These are phyloP conservation scores for Arthromyces matolae DNA, from an alignment of 768 basidiomycete species.

Conservation along the genomic window DNA sequence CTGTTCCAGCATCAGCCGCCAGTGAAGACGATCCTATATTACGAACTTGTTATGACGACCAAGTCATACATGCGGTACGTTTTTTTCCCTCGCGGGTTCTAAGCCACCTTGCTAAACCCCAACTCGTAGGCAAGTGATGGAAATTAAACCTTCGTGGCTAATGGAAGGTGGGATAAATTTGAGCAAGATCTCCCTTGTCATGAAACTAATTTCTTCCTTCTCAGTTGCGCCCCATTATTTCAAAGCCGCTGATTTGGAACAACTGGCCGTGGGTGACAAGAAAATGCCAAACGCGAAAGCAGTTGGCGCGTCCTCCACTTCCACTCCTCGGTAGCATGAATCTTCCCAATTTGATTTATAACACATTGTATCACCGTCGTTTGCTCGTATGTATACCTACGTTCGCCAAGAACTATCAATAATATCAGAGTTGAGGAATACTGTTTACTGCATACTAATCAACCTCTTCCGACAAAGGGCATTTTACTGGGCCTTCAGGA, in stretches of 20 bases:
- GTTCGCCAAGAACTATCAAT: not conserved
- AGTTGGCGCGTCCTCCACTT: slow-evolving; percentile 36
- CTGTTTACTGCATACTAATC: no score
- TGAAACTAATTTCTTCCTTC: slow-evolving; percentile 9
- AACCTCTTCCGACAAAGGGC: slow-evolving; percentile 29
- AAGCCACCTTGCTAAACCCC: not conserved
- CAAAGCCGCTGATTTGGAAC: slow-evolving; percentile 79
- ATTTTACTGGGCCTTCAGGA: slow-evolving; percentile 22
- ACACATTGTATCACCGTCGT: not conserved
- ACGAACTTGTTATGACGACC: slow-evolving; percentile 95
- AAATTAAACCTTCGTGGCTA: slow-evolving; percentile 94
- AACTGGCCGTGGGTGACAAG: slow-evolving; percentile 75
- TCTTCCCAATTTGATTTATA: not conserved
- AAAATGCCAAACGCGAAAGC: slow-evolving; percentile 92
- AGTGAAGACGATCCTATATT: slow-evolving; percentile 85
- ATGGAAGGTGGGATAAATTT: slow-evolving; percentile 85
- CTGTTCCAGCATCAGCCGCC: slow-evolving; percentile 96
- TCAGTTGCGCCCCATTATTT: slow-evolving; percentile 96
- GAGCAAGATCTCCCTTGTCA: no score
- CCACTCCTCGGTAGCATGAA: slow-evolving; percentile 20
- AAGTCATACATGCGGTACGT: slow-evolving; percentile 90
- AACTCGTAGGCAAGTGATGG: slow-evolving; percentile 81
- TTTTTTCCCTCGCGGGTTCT: not conserved
- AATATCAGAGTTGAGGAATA: no score
- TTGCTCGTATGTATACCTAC: slow-evolving; percentile 15